phyloP scores from a whole-genome alignment of 2,329 filamentous ascomycete species.

The Colletotrichum cuscutae region DNA sequence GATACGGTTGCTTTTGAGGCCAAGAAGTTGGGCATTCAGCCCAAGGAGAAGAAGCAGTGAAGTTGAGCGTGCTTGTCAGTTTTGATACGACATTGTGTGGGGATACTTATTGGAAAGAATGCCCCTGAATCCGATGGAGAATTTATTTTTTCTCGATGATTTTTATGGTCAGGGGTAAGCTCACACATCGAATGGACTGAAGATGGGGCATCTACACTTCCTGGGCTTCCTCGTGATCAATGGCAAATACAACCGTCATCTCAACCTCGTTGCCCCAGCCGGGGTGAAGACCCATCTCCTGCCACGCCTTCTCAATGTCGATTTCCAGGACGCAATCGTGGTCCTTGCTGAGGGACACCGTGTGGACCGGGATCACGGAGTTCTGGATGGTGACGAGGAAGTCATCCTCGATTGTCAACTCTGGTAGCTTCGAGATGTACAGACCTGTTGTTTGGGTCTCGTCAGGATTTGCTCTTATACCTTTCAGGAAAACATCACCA shows the following conservation, averaged over 20 bases:
- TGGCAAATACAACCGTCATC: constrained; percentile 69
- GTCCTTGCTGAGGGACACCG: constrained; percentile 67
- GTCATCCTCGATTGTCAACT: constrained; percentile 68
- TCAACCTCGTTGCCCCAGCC: constrained; percentile 86
- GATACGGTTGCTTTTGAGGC: constrained; percentile 51
- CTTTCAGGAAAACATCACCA: too few species aligned
- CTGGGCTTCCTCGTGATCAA: constrained; percentile 41
- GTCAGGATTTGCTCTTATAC: background rate
- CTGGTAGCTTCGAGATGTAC: constrained; percentile 77
- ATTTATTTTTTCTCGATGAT: background rate
- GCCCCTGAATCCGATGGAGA: background rate
- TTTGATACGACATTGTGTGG: too few species aligned
- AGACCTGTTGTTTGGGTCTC: constrained; percentile 61
- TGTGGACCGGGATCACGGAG: constrained; percentile 72
- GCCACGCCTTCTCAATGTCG: constrained; percentile 82
- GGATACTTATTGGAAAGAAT: too few species aligned
- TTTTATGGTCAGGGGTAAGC: background rate
- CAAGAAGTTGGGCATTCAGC: constrained; percentile 46
- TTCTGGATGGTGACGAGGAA: constrained; percentile 82
- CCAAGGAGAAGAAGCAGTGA: constrained; percentile 39
- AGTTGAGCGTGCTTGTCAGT: too few species aligned
- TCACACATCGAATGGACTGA: background rate
- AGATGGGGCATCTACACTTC: background rate
- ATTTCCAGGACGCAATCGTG: constrained; percentile 75
- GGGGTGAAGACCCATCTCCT: constrained; percentile 73